Base-by-base conservation (phyloP, 768 basidiomycete species). In the Lactifluus subvellereus region DNA sequence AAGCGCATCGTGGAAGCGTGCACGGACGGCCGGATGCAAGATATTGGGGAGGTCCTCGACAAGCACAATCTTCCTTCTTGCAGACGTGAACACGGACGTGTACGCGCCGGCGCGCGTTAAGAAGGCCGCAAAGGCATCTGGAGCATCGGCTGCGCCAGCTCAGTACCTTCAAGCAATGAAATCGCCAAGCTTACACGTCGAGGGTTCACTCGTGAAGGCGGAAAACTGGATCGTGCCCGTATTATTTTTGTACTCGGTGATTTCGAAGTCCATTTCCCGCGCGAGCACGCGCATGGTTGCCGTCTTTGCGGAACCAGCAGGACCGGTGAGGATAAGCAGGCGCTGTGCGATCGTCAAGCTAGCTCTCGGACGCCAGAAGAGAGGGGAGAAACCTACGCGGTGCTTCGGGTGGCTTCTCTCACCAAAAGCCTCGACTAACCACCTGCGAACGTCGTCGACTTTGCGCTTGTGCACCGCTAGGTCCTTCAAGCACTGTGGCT, bases 1-100 rank as follows among this genome's bases (percentile, higher is more conserved):
- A 1, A 97, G 72, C 6, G 86, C 78, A 0, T 82, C 78, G 70
- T 94, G 93, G 72, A 96, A 95, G 9, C 82, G 81, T 14, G 76
- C 74, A 69, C 85, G 87, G 0, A 87, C 91, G 27, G 79, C 75
- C 6, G 77, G 73, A 74, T 94, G 92, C 5, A 92, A 77, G 59
- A 98, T 83, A 71, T 98, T 98, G 0, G 96, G 97, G 1, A 99
- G 80, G 60, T 95, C 90, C 74, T 95, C 92, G 8, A 97, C 77
- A 4, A 98, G 83, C 57, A 98, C 80, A 6, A 95, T 70, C 38
- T 66, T 75, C 76, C 54, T 63, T 35, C 49, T 57, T 9, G 38
- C 20, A 4, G 54, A 37, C 14, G 53, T 57, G 65, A 87, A 85
- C 30, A 91, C 71, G 51, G 79, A 80, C 22, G 76, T 76, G 68